phyloP scores from a whole-genome alignment of 305 asterid species.

The Fraxinus floribunda region DNA sequence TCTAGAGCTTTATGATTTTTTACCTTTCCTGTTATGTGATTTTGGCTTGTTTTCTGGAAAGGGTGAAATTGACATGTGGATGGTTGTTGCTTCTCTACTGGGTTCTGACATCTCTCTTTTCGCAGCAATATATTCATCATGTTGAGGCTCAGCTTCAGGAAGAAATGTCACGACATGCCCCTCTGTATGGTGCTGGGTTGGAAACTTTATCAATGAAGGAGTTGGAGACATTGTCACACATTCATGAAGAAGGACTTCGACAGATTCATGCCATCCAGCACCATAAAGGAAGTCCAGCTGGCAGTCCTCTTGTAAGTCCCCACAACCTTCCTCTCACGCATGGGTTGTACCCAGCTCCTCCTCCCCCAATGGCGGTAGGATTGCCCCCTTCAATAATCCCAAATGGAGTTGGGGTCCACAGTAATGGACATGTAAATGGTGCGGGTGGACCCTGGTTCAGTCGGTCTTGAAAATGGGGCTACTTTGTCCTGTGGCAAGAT shows the following conservation, averaged over 20 bases:
- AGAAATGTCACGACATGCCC: conserved; percentile 98
- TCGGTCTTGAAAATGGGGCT: conserved; percentile 44
- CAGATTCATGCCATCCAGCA: conserved; percentile 84
- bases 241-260: conserved; percentile 96
- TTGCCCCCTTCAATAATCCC: conserved; percentile 57
- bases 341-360: conserved; percentile 54
- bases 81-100: not conserved
- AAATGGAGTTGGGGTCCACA: conserved; percentile 61
- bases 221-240: conserved; percentile 82
- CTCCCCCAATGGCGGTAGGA: conserved; percentile 73
- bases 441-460: conserved; percentile 76
- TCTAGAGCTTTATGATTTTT: not conserved
- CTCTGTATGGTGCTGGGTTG: conserved; percentile 89
- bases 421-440: conserved; percentile 78
- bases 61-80: not conserved
- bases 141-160: conserved; percentile 85
- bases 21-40: not conserved
- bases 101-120: conserved; percentile 1
- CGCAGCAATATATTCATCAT: conserved; percentile 86
- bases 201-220: conserved; percentile 86
- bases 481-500: conserved; percentile 11
- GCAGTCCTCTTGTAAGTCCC: conserved; percentile 67
- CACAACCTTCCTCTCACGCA: conserved; percentile 52
- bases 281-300: conserved; percentile 65
- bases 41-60: not conserved